Base-by-base conservation (phyloP, 2,329 filamentous ascomycete species). In the Fusarium ramigenum region DNA sequence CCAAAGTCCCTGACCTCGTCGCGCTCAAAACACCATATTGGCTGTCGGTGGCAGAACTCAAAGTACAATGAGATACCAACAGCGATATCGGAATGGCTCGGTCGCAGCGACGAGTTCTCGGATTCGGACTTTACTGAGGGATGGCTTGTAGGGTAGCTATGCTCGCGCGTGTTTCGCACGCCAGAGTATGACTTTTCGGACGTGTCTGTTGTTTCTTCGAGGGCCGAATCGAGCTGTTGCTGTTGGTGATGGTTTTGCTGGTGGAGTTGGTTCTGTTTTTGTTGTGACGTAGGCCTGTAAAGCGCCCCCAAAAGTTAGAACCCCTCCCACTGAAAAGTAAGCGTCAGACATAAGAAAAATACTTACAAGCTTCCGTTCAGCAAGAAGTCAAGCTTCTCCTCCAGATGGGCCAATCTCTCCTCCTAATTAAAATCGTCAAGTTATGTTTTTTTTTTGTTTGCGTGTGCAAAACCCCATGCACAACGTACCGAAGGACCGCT, bases 361-460 rank as follows among this genome's bases (percentile, higher is more conserved):
- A 58, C 52, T 50, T 80, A 80, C 78, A 80, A 75, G 76, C 78
- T 83, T 60, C 85, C 84, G 53, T 80, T 86, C 25, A 87, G 78
- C 60, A 87, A 80, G 65, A 84, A 83, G 77, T 87, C 85, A 52
- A 87, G 82, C 75, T 87, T 87, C 78, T 87, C 85, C 78, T 87
- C 86, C 44, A 87, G 73, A 57, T 85, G 83, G 19, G 85, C 85
- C n/a, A 87, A 79, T 70, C 86, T 82, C 75, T 87, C 86, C 70
- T 86, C 85, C 86, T 87, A 72, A 56, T 59, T 32, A 73, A 54
- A n/a, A 60, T 63, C 43, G 75, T 78, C 68, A 77, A 62, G 46
- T 72, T 64, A 54, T 44, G 30, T 49, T 52, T 57, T 11, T 52
- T 56, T 16, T 11, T 59, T 58, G 9, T 61, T 36, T 43, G 40